These are phyloP conservation scores for Phytophthora constricta DNA, from an alignment of 352 stramenopile genomes.

Conservation along the genomic window DNA sequence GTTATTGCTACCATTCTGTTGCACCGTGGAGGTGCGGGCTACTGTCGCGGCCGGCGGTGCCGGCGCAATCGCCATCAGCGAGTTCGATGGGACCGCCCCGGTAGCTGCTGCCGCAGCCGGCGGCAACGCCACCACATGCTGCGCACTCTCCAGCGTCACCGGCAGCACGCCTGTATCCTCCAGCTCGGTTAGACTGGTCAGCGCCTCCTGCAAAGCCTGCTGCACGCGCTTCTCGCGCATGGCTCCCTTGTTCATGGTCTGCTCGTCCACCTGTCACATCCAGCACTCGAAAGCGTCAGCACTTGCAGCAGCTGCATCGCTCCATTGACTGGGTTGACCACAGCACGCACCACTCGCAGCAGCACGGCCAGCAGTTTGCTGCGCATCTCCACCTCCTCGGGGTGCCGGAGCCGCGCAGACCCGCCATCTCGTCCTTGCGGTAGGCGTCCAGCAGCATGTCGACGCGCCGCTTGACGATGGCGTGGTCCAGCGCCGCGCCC, in stretches of 20 bases:
- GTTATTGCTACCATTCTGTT: constrained; percentile 35
- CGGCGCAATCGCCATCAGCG: constrained; percentile 43
- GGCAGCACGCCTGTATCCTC: constrained; percentile 20
- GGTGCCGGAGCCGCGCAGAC: constrained; percentile 38
- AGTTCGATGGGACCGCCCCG: background rate
- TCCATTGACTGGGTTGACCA: background rate
- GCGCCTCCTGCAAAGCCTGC: constrained; percentile 34
- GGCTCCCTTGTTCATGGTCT: constrained; percentile 43
- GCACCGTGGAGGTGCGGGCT: constrained; percentile 8
- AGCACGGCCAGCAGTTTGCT: constrained; percentile 49
- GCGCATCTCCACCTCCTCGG: constrained; percentile 46
- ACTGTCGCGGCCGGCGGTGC: constrained; percentile 20
- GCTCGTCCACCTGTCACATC: constrained; percentile 42
- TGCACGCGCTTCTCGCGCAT: constrained; percentile 47
- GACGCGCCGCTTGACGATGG: constrained; percentile 46
- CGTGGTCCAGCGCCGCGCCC: constrained; percentile 37
- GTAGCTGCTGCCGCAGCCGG: constrained; percentile 6
- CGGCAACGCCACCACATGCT: constrained; percentile 10
- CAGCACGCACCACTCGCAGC: constrained; percentile 26
- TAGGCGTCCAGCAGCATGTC: constrained; percentile 49
- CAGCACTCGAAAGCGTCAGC: too few species aligned
- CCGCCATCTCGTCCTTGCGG: constrained; percentile 47
- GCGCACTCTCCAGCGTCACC: background rate
- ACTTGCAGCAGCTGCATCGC: too few species aligned
- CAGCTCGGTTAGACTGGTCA: constrained; percentile 26